A percentile compares a stretch with the other conserved stretches of the same genome.
Conservation (phyloP, 2,329 filamentous ascomycete genomes). For the Bretziella fagacearum region DNA sequence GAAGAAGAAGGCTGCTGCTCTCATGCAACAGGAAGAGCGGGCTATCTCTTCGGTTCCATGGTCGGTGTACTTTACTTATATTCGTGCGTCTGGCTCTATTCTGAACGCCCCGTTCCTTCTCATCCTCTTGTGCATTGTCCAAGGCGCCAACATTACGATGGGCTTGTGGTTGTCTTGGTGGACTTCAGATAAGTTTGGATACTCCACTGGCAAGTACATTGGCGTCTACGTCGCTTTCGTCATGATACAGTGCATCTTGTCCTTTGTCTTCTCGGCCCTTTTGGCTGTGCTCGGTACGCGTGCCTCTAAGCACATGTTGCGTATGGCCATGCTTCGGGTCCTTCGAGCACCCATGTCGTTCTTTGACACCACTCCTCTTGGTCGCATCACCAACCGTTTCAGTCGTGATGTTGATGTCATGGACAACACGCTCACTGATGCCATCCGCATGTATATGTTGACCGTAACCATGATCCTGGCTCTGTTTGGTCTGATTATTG, state of each 20-base stretch:
- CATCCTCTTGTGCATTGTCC: conserved; percentile 49
- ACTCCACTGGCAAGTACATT: conserved; percentile 54
- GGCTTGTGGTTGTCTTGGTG: conserved; percentile 90
- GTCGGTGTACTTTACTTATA: conserved; percentile 63
- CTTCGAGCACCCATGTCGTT: conserved; percentile 68
- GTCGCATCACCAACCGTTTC: conserved; percentile 91
- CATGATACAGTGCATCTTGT: conserved; percentile 49
- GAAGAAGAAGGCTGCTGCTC: conserved; percentile 39
- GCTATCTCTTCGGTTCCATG: conserved; percentile 63
- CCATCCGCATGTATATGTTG: conserved; percentile 82
- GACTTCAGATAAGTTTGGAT: conserved; percentile 62
- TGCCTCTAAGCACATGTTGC: conserved; percentile 67
- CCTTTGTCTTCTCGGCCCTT: conserved; percentile 65
- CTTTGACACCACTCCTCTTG: conserved; percentile 91
- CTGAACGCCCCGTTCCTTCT: conserved; percentile 49
- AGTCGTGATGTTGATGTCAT: conserved; percentile 91
- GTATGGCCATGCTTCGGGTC: conserved; percentile 61
- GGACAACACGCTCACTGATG: conserved; percentile 82
- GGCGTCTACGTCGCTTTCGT: conserved; percentile 57
- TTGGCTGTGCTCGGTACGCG: conserved; percentile 67
- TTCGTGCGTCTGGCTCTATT: conserved; percentile 55
- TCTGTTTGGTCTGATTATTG: conserved; percentile 79
- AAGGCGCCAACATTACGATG: conserved; percentile 73
- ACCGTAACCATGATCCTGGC: conserved; percentile 67
- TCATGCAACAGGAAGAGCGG: conserved; percentile 60